Conservation (phyloP, 305 asterid species). For the Fraxinus platypoda region DNA sequence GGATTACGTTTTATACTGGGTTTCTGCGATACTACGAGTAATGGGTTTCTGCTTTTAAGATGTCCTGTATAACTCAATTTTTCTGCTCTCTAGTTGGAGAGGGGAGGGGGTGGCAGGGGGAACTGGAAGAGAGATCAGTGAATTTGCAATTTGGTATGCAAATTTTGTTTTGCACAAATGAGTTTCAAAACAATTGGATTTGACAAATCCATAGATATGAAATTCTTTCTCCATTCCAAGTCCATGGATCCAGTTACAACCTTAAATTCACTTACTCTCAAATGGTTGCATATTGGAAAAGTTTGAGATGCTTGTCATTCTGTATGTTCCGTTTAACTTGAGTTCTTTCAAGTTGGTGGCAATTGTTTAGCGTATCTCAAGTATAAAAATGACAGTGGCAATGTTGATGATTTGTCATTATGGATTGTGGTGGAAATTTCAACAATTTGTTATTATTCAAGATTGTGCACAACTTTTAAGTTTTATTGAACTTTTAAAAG, state of each 20-base stretch:
- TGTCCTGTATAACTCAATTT: background rate
- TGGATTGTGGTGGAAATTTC: background rate
- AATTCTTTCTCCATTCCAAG: background rate
- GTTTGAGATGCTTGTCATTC: background rate
- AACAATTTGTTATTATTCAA: background rate
- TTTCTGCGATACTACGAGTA: background rate
- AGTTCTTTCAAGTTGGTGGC: background rate
- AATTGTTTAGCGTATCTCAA: background rate
- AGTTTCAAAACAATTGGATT: background rate
- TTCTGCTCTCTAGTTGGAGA: background rate
- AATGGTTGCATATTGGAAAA: background rate
- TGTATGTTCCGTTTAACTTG: background rate
- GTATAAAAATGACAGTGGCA: background rate
- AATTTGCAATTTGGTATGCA: background rate
- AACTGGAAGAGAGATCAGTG: background rate
- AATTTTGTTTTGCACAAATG: background rate
- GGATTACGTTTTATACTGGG: background rate
- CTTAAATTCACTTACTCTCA: background rate
- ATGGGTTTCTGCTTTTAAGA: background rate
- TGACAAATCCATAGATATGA: background rate
- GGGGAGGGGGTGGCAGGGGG: background rate
- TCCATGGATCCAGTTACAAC: background rate
- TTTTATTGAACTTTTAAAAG: background rate
- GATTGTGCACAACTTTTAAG: background rate
- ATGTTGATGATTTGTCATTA: background rate